Conservation (phyloP, 805 yeast genomes). For the Saitoella complicata region DNA sequence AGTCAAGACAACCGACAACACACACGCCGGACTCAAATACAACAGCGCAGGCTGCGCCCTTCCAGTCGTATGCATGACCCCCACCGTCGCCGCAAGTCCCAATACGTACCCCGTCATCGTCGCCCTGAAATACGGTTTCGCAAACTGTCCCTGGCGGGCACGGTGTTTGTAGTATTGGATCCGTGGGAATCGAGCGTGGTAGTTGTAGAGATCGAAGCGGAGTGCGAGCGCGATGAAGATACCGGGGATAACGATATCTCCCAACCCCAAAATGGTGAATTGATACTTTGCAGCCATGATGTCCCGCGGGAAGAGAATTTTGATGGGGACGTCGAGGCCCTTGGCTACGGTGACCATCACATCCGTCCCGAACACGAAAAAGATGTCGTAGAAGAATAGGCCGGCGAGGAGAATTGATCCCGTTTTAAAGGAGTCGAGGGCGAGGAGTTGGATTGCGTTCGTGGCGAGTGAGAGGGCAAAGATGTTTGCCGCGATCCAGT, state of each 20-base stretch:
- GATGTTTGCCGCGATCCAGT: slow-evolving; percentile 34
- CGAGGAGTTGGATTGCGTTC: slow-evolving; percentile 25
- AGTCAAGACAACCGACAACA: neutral
- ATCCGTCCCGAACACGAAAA: slow-evolving; percentile 47
- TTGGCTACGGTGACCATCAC: slow-evolving; percentile 51
- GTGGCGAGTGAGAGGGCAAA: slow-evolving; percentile 30
- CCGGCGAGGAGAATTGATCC: slow-evolving; percentile 31
- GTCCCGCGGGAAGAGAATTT: slow-evolving; percentile 29
- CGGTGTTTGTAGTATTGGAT: slow-evolving; percentile 16
- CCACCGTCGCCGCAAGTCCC: slow-evolving; percentile 31
- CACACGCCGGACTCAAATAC: slow-evolving; percentile 37
- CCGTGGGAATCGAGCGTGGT: slow-evolving; percentile 21
- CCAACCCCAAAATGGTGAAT: slow-evolving; percentile 36
- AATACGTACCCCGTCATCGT: slow-evolving; percentile 32
- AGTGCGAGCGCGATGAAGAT: slow-evolving; percentile 35
- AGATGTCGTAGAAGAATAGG: slow-evolving; percentile 46
- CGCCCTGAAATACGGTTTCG: slow-evolving; percentile 31
- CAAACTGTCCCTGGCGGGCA: slow-evolving; percentile 11
- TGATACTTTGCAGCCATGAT: slow-evolving; percentile 6
- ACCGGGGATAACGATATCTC: slow-evolving; percentile 53
- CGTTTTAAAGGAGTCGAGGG: slow-evolving; percentile 30
- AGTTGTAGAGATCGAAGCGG: slow-evolving; percentile 34
- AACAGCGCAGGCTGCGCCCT: slow-evolving; percentile 54
- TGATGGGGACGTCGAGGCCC: slow-evolving; percentile 37
- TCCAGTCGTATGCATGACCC: slow-evolving; percentile 24